A percentile compares a stretch with the other conserved stretches of the same genome.
These are phyloP conservation scores for Zygoascus sp. DNA, from an alignment of 1,139 yeast genomes.

Conservation along the genomic window DNA sequence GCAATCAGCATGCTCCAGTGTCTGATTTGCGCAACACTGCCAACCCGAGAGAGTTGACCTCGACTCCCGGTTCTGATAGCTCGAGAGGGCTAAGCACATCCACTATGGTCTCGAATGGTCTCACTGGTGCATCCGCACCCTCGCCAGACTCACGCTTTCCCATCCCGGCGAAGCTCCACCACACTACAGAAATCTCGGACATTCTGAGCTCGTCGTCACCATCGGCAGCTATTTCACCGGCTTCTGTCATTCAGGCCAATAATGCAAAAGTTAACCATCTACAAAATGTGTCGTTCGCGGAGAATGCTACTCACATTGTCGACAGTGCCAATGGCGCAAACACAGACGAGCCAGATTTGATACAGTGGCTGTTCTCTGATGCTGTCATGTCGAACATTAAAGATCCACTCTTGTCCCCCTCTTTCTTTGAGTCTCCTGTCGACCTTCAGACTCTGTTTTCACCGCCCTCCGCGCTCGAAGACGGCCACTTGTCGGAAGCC, in stretches of 20 bases:
- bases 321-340: neutral
- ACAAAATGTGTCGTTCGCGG: neutral
- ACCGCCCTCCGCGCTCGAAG: conserved; percentile 34
- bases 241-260: neutral
- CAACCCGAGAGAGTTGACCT: conserved; percentile 3
- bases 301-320: neutral
- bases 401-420: conserved; percentile 31
- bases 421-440: conserved; percentile 35
- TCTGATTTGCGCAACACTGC: conserved; percentile 4
- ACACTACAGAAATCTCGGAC: too few relatives aligned
- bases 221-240: neutral
- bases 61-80: conserved; percentile 1
- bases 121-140: too few relatives aligned
- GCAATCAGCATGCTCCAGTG: conserved; percentile 3
- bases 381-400: conserved; percentile 29
- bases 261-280: neutral
- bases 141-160: neutral
- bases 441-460: conserved; percentile 37
- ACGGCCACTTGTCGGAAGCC: conserved; percentile 27
- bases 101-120: neutral
- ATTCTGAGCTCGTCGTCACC: too few relatives aligned
- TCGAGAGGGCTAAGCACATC: neutral
- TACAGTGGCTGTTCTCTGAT: conserved; percentile 38
- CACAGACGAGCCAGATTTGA: conserved; percentile 25
- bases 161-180: too few relatives aligned